Percentiles rank a stretch among this genome's conserved stretches.
Conservation (phyloP, 768 basidiomycete species). For the Phaffia tasmanica region DNA sequence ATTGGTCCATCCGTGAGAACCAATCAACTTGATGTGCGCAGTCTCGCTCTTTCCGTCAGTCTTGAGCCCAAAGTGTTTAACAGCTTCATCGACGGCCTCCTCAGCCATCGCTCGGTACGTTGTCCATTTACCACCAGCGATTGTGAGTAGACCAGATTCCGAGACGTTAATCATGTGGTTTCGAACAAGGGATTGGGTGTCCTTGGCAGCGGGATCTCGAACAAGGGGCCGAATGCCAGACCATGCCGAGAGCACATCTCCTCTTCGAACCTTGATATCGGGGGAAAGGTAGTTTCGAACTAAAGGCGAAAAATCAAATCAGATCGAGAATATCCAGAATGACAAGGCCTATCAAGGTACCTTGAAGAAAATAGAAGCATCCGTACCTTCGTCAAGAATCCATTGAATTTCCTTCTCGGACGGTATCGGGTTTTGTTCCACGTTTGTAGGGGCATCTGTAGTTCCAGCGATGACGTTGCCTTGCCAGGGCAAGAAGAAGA, state of each 20-base stretch:
- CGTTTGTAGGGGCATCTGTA: conserved; percentile 69
- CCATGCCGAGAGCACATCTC: conserved; percentile 94
- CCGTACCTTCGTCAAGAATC: conserved; percentile 68
- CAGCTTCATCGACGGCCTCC: conserved; percentile 80
- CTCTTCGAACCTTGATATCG: conserved; percentile 86
- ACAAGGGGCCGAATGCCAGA: conserved; percentile 83
- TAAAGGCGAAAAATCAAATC: conserved; percentile 3
- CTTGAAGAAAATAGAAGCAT: not conserved
- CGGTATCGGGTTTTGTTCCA: conserved; percentile 64
- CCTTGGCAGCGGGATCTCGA: conserved; percentile 59
- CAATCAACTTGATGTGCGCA: conserved; percentile 67
- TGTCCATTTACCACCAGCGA: conserved; percentile 98
- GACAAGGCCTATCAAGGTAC: not conserved
- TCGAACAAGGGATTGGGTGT: conserved; percentile 78
- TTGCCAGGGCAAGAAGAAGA: conserved; percentile 99
- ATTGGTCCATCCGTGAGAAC: conserved; percentile 84
- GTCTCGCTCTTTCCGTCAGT: conserved; percentile 60
- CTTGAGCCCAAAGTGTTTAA: conserved; percentile 62
- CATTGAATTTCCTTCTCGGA: conserved; percentile 91
- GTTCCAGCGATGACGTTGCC: conserved; percentile 92
- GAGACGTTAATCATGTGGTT: conserved; percentile 85
- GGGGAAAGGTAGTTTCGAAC: conserved; percentile 76
- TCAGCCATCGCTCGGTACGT: conserved; percentile 93
- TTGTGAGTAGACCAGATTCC: conserved; percentile 72
- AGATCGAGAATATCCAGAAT: not conserved